These are phyloP conservation scores for Paecilomyces sp. DNA, from an alignment of 2,329 filamentous ascomycete species.

Conservation along the genomic window DNA sequence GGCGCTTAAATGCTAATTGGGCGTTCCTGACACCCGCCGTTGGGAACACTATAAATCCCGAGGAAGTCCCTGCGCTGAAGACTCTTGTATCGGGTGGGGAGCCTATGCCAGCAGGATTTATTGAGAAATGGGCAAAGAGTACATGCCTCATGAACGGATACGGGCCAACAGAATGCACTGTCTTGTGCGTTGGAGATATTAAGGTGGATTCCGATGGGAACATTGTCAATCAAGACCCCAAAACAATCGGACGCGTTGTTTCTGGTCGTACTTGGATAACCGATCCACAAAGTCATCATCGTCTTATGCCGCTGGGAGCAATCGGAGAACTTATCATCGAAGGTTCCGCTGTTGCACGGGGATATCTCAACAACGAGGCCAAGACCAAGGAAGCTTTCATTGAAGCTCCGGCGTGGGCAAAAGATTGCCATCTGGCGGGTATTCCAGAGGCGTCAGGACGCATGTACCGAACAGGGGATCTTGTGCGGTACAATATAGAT, in stretches of 20 bases:
- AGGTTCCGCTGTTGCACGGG: conserved; percentile 38
- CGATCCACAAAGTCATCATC: conserved; percentile 28
- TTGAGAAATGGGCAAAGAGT: conserved; percentile 37
- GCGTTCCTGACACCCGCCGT: conserved; percentile 54
- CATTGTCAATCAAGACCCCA: conserved; percentile 20
- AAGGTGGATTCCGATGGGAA: conserved; percentile 23
- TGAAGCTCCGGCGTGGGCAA: conserved; percentile 24
- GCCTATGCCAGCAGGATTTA: conserved; percentile 33
- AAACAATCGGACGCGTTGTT: conserved; percentile 27
- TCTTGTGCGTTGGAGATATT: conserved; percentile 24
- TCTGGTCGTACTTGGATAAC: conserved; percentile 33
- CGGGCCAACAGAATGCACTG: conserved; percentile 34
- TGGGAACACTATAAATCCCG: conserved; percentile 41
- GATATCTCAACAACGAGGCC: conserved; percentile 33
- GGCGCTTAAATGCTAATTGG: conserved; percentile 45
- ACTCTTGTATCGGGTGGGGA: conserved; percentile 40
- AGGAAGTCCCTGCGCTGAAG: conserved; percentile 38
- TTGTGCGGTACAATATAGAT: conserved; percentile 28
- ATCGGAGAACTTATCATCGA: conserved; percentile 43
- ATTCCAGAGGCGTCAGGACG: conserved; percentile 19
- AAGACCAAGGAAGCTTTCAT: conserved; percentile 30
- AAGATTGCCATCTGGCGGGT: conserved; percentile 10
- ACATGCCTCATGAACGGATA: conserved; percentile 40
- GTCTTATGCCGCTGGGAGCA: conserved; percentile 36
- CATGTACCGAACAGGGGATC: conserved; percentile 32